phyloP scores from a whole-genome alignment of 345 rosid genomes.

The Hypericum perforatum region DNA sequence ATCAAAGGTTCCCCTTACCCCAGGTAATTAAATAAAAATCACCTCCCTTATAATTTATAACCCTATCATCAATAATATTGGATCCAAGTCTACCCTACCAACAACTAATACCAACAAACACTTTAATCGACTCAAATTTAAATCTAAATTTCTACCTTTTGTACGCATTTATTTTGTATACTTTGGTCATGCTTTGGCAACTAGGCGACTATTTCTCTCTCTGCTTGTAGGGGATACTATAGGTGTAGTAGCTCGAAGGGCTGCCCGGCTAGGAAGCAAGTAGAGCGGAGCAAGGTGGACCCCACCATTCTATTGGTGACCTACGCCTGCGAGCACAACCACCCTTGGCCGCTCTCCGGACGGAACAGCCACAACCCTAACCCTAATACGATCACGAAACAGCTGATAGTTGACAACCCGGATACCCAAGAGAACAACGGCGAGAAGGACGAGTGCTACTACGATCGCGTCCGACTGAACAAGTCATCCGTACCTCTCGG shows the following conservation, averaged over 20 bases:
- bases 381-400: background rate
- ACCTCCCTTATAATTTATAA: too few species aligned
- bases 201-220: too few species aligned
- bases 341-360: conserved; percentile 49
- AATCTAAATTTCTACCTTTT: too few species aligned
- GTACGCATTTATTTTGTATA: too few species aligned
- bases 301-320: conserved; percentile 77
- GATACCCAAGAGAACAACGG: conserved; percentile 26
- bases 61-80: too few species aligned
- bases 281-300: conserved; percentile 51
- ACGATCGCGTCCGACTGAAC: conserved; percentile 25
- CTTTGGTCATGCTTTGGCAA: too few species aligned
- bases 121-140: too few species aligned
- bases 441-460: too few species aligned
- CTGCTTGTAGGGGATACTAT: conserved; percentile 63
- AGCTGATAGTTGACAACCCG: conserved; percentile 19
- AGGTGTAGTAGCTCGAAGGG: conserved; percentile 79
- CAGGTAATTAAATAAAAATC: conserved; percentile 31
- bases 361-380: conserved; percentile 26
- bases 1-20: conserved; percentile 94
- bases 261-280: too few species aligned
- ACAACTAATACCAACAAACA: background rate
- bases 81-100: too few species aligned
- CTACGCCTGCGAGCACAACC: conserved; percentile 55
- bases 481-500: conserved; percentile 30